Evolutionary conservation across 805 yeast species (phyloP), one percentile per base, ranked within the genome.

Genomic region (Candida tallmaniae): DNA sequence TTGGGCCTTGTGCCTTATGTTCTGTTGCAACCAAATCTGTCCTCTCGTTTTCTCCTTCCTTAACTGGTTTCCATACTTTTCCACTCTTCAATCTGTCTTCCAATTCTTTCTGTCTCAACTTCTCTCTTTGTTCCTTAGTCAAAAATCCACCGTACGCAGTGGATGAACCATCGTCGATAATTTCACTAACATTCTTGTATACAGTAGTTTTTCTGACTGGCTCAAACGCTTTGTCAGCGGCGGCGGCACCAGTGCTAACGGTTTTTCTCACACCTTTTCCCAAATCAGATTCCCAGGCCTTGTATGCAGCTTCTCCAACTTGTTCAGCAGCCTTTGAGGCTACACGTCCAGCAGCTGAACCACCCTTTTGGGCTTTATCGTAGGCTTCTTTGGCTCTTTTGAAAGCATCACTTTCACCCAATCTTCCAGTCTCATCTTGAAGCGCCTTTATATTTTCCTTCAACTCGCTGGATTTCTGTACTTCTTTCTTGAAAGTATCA

Each of bases 211-310:
- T 67, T 59, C 97, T 78, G 32, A 93, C 93, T 8, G 99, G 99
- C 50, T 89, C 97, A 32, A 84, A 76, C 22, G 83, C 87, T 59
- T 83, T 86, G 50, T 86, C 93, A n/a, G 90, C 80, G 10, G 73
- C 78, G 36, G 85, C 86, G 2, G 94, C 96, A 3, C 96, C 79
- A 34, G 75, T 73, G 39, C 72, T 74, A n/a, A 87, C 90, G 0
- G 88, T 87, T 28, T 77, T 71, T 51, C 97, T 75, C n/a, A 96
- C 89, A 31, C 81, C 83, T 56, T 81, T 79, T 41, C 95, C 93
- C 27, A 90, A 84, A 16, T 93, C 85, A 1, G 96, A 87, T 41
- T 93, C 96, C 98, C 98, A 93, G 1, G 97, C 96, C 40, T 80
- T 82, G 25, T 74, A 69, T 4, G 96, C 97, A 29, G 80, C 95